Conservation (phyloP, 495 filamentous ascomycete species). For the Penicillium angulare region DNA sequence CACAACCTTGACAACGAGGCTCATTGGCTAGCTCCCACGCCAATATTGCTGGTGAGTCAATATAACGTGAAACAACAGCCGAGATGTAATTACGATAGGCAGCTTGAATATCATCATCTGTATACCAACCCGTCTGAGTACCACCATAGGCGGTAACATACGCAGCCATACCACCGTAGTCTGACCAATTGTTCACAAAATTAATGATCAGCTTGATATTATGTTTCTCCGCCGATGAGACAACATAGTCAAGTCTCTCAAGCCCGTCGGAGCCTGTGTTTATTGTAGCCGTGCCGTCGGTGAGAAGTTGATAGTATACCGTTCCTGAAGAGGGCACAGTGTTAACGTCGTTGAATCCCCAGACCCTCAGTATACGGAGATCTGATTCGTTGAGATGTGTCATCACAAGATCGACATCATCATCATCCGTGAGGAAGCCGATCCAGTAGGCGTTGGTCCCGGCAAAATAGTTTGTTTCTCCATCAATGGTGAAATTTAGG, state of each 20-base stretch:
- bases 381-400: slow-evolving; percentile 50
- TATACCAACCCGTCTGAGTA: slow-evolving; percentile 55
- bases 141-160: slow-evolving; percentile 66
- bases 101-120: slow-evolving; percentile 50
- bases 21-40: slow-evolving; percentile 75
- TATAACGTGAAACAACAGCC: slow-evolving; percentile 61
- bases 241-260: slow-evolving; percentile 65
- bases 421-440: slow-evolving; percentile 60
- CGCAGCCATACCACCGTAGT: slow-evolving; percentile 65
- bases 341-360: slow-evolving; percentile 71
- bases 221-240: slow-evolving; percentile 54
- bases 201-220: slow-evolving; percentile 61
- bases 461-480: slow-evolving; percentile 59
- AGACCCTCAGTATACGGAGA: slow-evolving; percentile 66
- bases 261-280: slow-evolving; percentile 67
- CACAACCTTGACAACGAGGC: slow-evolving; percentile 63
- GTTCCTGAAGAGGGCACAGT: slow-evolving; percentile 41
- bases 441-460: slow-evolving; percentile 79
- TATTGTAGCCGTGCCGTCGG: slow-evolving; percentile 53
- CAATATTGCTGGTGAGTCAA: slow-evolving; percentile 56
- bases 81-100: slow-evolving; percentile 64
- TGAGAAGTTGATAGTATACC: slow-evolving; percentile 61
- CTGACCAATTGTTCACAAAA: slow-evolving; percentile 58
- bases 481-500: slow-evolving; percentile 61
- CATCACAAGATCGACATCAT: slow-evolving; percentile 61